phyloP scores from a whole-genome alignment of 768 basidiomycete species.

The Phylloporus arenicola region DNA sequence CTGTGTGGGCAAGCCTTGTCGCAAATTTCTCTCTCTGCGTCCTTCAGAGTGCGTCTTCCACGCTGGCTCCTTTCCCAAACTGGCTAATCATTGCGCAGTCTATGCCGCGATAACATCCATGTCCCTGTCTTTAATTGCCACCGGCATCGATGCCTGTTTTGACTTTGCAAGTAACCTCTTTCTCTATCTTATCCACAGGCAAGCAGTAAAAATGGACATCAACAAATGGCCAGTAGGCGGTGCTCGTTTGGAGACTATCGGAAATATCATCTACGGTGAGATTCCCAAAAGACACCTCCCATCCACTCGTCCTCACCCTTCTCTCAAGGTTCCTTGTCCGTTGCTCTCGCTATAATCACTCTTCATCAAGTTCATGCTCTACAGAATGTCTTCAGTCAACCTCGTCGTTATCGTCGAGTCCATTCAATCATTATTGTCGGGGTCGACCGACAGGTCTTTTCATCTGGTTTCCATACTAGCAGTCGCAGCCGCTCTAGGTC shows the following conservation, averaged over 20 bases:
- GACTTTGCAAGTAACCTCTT: slow-evolving; percentile 81
- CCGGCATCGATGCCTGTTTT: slow-evolving; percentile 82
- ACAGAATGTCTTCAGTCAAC: slow-evolving; percentile 88
- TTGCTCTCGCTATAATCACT: background rate
- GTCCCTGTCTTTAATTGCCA: slow-evolving; percentile 84
- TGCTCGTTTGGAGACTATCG: slow-evolving; percentile 83
- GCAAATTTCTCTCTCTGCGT: slow-evolving; percentile 70
- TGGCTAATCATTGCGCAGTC: slow-evolving; percentile 41
- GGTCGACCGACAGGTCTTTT: slow-evolving; percentile 52
- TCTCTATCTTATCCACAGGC: slow-evolving; percentile 73
- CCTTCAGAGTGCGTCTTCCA: slow-evolving; percentile 50
- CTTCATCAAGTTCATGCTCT: slow-evolving; percentile 1
- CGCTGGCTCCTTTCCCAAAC: background rate
- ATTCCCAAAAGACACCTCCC: background rate
- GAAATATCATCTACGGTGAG: slow-evolving; percentile 79
- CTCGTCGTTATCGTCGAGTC: slow-evolving; percentile 89
- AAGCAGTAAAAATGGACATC: slow-evolving; percentile 62
- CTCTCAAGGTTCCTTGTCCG: slow-evolving; percentile 44
- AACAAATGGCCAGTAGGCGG: slow-evolving; percentile 94
- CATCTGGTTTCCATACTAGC: slow-evolving; percentile 80
- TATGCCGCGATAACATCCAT: slow-evolving; percentile 86
- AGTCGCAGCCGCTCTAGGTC: slow-evolving; percentile 75
- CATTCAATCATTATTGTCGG: slow-evolving; percentile 60
- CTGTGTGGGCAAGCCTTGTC: slow-evolving; percentile 76
- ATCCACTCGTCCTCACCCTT: slow-evolving; percentile 2